Evolutionary conservation across 2,329 filamentous ascomycete species (phyloP).

Genomic region (Ophiostoma perfectum): DNA sequence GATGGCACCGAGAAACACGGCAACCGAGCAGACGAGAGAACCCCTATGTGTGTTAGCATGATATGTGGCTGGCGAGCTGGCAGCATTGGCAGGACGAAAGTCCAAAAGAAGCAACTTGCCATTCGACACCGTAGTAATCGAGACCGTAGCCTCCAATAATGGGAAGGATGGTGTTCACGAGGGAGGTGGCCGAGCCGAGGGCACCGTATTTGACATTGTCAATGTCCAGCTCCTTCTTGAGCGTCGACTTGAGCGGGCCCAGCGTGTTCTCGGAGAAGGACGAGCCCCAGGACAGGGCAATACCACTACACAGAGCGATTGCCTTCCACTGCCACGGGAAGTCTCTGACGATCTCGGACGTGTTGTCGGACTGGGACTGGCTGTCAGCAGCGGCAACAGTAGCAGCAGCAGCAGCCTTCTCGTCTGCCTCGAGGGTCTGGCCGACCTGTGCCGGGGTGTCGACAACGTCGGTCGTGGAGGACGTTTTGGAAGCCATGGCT

Average conservation of each 20-base stretch:
- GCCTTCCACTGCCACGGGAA: constrained; percentile 29
- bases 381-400: not conserved
- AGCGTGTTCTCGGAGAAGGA: constrained; percentile 30
- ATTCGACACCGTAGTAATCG: constrained; percentile 30
- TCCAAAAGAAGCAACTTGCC: constrained; percentile 21
- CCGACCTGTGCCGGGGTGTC: not conserved
- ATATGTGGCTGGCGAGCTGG: not conserved
- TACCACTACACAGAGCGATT: constrained; percentile 27
- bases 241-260: constrained; percentile 29
- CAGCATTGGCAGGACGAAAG: not conserved
- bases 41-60: constrained; percentile 21
- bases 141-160: constrained; percentile 30
- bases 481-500: constrained; percentile 6
- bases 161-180: constrained; percentile 30
- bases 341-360: constrained; percentile 20
- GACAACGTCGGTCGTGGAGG: not conserved
- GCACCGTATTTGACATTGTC: constrained; percentile 29
- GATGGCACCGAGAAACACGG: constrained; percentile 29
- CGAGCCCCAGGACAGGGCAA: constrained; percentile 29
- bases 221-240: constrained; percentile 27
- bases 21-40: constrained; percentile 27
- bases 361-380: constrained; percentile 16
- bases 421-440: not conserved
- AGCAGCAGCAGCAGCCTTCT: not conserved
- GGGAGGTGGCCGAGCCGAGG: constrained; percentile 28